Conservation (phyloP, 2,329 filamentous ascomycete species). For the Fusarium sp. region DNA sequence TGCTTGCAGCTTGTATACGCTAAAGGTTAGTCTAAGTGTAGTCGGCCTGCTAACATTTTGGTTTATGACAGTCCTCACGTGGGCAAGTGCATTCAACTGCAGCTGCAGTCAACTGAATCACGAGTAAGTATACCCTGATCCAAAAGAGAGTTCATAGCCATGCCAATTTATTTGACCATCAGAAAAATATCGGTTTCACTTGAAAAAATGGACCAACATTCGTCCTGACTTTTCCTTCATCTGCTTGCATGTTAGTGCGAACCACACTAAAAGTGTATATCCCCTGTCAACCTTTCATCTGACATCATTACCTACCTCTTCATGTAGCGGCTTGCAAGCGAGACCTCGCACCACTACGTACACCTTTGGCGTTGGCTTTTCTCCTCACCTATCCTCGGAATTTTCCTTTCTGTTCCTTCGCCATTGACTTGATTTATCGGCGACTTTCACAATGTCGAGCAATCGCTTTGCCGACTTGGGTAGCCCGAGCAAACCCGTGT, state of each 20-base stretch:
- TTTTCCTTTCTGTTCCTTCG: slow-evolving; percentile 10
- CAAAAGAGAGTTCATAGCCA: background rate
- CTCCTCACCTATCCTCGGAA: slow-evolving; percentile 2
- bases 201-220: background rate
- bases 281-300: slow-evolving; percentile 28
- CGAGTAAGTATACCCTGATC: background rate
- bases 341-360: slow-evolving; percentile 12
- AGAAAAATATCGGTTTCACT: background rate
- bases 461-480: slow-evolving; percentile 49
- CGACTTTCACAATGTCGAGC: slow-evolving; percentile 48
- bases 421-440: slow-evolving; percentile 7
- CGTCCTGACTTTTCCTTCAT: background rate
- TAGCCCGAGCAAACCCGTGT: slow-evolving; percentile 23
- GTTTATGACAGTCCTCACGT: slow-evolving; percentile 4
- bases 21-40: slow-evolving; percentile 2
- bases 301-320: slow-evolving; percentile 47
- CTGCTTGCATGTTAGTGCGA: slow-evolving; percentile 13
- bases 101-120: background rate
- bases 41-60: background rate
- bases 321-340: slow-evolving; percentile 18
- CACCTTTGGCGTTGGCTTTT: slow-evolving; percentile 12
- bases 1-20: background rate
- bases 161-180: background rate
- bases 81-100: background rate
- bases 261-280: slow-evolving; percentile 14